Conservation (phyloP, 2,329 filamentous ascomycete genomes). For the Diatrype stigma region DNA sequence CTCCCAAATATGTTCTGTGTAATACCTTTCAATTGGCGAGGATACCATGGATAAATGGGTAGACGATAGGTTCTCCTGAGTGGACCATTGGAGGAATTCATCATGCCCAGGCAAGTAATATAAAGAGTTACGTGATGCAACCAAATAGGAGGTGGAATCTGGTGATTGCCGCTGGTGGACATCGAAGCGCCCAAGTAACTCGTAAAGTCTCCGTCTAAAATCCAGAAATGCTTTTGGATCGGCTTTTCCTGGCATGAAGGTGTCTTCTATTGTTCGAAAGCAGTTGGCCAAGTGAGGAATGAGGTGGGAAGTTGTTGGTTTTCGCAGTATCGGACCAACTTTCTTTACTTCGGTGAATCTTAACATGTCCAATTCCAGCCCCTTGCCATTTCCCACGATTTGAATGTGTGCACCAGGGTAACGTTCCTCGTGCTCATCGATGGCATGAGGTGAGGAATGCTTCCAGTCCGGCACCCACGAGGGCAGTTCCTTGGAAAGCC, state of each 20-base stretch:
- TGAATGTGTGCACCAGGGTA: background rate
- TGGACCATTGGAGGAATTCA: background rate
- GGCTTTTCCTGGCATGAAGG: background rate
- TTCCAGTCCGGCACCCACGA: background rate
- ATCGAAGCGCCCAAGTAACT: background rate
- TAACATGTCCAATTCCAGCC: background rate
- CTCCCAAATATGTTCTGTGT: background rate
- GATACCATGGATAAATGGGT: background rate
- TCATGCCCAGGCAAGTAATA: background rate
- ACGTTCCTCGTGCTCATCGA: background rate
- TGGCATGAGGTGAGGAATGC: slow-evolving; percentile 1
- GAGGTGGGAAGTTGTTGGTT: background rate
- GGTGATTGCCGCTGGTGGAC: background rate
- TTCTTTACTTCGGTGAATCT: background rate
- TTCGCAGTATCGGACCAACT: background rate
- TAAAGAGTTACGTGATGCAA: background rate
- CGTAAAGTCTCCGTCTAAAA: background rate
- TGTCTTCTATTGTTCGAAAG: background rate
- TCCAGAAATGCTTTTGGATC: background rate
- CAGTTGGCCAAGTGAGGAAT: background rate
- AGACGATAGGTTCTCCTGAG: background rate
- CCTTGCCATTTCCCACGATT: background rate
- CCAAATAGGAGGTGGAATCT: background rate
- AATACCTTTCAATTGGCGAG: background rate
- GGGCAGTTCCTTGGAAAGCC: slow-evolving; percentile 6